Evolutionary conservation across 2,329 filamentous ascomycete genomes (phyloP), one percentile per base, ranked within the genome.

Genomic region (Gremmenia infestans): DNA sequence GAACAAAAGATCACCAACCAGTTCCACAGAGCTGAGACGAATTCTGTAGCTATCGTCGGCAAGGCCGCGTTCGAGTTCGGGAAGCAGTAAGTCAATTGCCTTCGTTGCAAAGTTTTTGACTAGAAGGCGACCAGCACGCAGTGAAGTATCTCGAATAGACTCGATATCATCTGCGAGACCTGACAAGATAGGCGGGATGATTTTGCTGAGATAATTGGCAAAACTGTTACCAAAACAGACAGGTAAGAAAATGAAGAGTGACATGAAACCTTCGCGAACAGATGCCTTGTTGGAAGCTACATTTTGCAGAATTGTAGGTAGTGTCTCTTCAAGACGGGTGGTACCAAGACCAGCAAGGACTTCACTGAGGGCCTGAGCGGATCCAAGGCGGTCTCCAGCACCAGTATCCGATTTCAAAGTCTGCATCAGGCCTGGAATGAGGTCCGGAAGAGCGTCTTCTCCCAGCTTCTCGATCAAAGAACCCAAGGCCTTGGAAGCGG

Each of bases 161-260:
- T 99, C 94, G 52, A 97, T 79, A 67, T 99, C 94, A 71, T 99
- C 94, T 36, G 94, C 95, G 71, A 99, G 80, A 66, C 95, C 95
- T 62, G 91, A 86, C 61, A 99, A 80, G 67, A 99, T 97, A 19
- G 94, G 89, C 17, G 94, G 95, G 65, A 99, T 96, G 67, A 99
- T 96, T 70, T 87, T 91, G 74, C 87, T 90, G 59, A 99, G 86
- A 69, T 99, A 99, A 70, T 91, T 91, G 65, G 94, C 88, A 69
- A 99, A 99, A 72, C 92, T 96, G 80, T 99, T 99, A 68, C 94
- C 94, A 67, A 99, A 99, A 75, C 94, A 99, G 52, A 96, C 94
- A 12, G 94, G 94, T 76, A 99, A 84, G 81, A 97, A 99, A 64
- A 99, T 97, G 75, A 99, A 99, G 42, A 99, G 81, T 7, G 94